phyloP scores from a whole-genome alignment of 495 filamentous ascomycete genomes.

The Penicillium ochrochloron region DNA sequence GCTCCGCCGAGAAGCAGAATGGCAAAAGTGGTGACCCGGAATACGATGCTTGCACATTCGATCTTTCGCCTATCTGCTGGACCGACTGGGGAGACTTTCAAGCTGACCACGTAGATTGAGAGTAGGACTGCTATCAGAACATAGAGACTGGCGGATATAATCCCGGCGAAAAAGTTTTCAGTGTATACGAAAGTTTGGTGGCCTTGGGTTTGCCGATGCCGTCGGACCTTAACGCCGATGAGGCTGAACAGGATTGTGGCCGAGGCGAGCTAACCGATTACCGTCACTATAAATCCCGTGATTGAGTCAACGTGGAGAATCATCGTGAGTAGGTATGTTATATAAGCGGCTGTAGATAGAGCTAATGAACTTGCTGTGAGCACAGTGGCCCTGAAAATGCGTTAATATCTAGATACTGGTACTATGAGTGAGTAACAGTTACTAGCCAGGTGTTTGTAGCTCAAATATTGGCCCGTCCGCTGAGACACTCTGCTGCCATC shows the following conservation, averaged over 20 bases:
- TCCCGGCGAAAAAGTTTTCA: conserved; percentile 4
- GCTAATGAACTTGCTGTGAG: conserved; percentile 9
- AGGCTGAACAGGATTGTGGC: conserved; percentile 51
- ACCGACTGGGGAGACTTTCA: neutral
- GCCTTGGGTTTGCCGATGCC: conserved; percentile 6
- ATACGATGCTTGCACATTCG: conserved; percentile 61
- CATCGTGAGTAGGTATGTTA: neutral
- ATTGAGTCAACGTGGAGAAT: conserved; percentile 11
- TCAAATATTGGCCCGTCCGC: conserved; percentile 27
- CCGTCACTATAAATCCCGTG: conserved; percentile 41
- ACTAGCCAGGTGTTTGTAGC: neutral
- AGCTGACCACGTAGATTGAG: neutral
- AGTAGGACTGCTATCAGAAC: neutral
- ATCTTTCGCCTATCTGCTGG: neutral
- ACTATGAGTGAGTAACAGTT: neutral
- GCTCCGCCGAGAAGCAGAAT: conserved; percentile 76
- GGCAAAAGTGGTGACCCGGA: conserved; percentile 64
- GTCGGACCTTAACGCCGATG: conserved; percentile 9
- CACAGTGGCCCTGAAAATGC: neutral
- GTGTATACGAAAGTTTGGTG: conserved; percentile 1
- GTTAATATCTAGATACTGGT: neutral
- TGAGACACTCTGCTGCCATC: conserved; percentile 67
- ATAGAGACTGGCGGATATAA: conserved; percentile 7
- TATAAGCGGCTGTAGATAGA: neutral
- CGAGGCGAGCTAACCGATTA: conserved; percentile 64